Conservation (phyloP, 2,329 filamentous ascomycete species). For the Pseudocercospora vitis region DNA sequence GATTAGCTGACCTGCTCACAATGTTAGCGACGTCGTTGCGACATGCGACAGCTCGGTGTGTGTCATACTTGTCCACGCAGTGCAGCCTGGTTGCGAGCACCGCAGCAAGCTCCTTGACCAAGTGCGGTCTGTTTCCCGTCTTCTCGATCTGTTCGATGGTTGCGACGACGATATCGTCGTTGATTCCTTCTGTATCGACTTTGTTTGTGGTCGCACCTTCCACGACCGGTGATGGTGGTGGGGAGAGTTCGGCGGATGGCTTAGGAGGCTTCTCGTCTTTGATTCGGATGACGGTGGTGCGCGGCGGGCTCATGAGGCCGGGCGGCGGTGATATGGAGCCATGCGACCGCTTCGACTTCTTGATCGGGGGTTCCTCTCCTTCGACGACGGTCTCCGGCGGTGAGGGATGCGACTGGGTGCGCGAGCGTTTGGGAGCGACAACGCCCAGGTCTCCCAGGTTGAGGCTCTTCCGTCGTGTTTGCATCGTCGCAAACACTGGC, state of each 20-base stretch:
- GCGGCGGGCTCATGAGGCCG: conserved; percentile 47
- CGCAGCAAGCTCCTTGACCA: conserved; percentile 88
- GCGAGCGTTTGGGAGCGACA: conserved; percentile 65
- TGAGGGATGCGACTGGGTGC: conserved; percentile 49
- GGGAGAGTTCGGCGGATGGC: conserved; percentile 67
- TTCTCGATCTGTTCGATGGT: conserved; percentile 85
- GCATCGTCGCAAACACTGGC: conserved; percentile 56
- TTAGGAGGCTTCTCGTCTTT: conserved; percentile 49
- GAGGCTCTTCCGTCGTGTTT: conserved; percentile 93
- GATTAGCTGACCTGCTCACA: conserved; percentile 78
- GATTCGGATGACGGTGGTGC: conserved; percentile 46
- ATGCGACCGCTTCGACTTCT: conserved; percentile 74
- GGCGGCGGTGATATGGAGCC: conserved; percentile 43
- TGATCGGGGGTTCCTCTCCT: conserved; percentile 57
- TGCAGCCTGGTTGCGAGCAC: conserved; percentile 74
- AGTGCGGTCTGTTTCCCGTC: conserved; percentile 86
- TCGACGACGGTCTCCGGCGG: conserved; percentile 63
- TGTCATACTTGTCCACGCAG: conserved; percentile 83
- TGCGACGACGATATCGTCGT: conserved; percentile 91
- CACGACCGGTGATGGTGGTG: conserved; percentile 70
- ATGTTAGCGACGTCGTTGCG: conserved; percentile 36
- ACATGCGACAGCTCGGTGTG: conserved; percentile 1
- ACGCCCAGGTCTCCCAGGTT: conserved; percentile 92
- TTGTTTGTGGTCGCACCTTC: conserved; percentile 47
- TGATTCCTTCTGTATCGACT: conserved; percentile 79